Conservation (phyloP, 352 stramenopile genomes). For the Thraustotheca clavata region DNA sequence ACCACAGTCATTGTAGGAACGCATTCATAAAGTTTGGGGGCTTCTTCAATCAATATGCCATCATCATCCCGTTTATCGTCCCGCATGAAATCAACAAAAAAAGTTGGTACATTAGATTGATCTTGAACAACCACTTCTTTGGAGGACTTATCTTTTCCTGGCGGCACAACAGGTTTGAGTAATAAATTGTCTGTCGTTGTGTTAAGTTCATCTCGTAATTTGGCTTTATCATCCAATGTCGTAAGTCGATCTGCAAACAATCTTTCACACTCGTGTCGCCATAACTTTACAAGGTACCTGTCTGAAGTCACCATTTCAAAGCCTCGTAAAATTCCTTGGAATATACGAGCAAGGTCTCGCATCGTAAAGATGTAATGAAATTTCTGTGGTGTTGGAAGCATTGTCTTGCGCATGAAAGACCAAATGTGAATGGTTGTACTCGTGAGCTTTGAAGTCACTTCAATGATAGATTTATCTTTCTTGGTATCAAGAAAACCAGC, state of each 20-base stretch:
- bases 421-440: slow-evolving; percentile 52
- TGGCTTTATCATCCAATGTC: slow-evolving; percentile 58
- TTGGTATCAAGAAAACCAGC: slow-evolving; percentile 29
- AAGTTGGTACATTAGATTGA: slow-evolving; percentile 5
- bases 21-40: slow-evolving; percentile 77
- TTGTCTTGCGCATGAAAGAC: slow-evolving; percentile 50
- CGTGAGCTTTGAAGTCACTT: slow-evolving; percentile 39
- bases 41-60: slow-evolving; percentile 61
- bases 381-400: slow-evolving; percentile 69
- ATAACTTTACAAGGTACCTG: slow-evolving; percentile 51
- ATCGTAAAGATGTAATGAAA: slow-evolving; percentile 82
- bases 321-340: slow-evolving; percentile 68
- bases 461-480: slow-evolving; percentile 30
- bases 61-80: slow-evolving; percentile 79
- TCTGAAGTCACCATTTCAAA: slow-evolving; percentile 42
- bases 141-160: slow-evolving; percentile 27
- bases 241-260: slow-evolving; percentile 75
- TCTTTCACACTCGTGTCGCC: slow-evolving; percentile 77
- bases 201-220: slow-evolving; percentile 48
- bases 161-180: slow-evolving; percentile 22
- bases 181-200: slow-evolving; percentile 40
- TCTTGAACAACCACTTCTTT: neutral
- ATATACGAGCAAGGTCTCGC: slow-evolving; percentile 59
- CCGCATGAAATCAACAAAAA: slow-evolving; percentile 84
- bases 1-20: slow-evolving; percentile 39